These are phyloP conservation scores for Fusarium tanahbumbuense DNA, from an alignment of 2,329 filamentous ascomycete genomes.

Conservation along the genomic window DNA sequence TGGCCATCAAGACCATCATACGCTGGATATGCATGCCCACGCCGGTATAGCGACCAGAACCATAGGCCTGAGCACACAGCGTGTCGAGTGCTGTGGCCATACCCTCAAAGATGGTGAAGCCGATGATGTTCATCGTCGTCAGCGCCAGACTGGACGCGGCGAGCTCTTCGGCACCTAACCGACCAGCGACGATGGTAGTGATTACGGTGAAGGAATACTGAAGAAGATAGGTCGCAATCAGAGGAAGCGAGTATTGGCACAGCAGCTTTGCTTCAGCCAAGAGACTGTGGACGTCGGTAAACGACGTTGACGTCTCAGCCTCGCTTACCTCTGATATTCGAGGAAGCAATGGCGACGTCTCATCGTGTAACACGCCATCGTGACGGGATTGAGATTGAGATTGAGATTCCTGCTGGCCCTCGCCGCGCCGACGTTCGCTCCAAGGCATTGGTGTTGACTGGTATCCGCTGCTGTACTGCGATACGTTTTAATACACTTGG, in stretches of 20 bases:
- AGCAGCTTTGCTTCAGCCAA: conserved; percentile 36
- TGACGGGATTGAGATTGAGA: not conserved
- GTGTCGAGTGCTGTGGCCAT: conserved; percentile 48
- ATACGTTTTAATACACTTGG: not conserved
- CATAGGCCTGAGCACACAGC: conserved; percentile 44
- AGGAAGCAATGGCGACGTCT: conserved; percentile 34
- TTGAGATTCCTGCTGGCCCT: conserved; percentile 6
- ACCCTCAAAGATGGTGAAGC: conserved; percentile 56
- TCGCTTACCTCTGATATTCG: conserved; percentile 16
- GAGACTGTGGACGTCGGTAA: conserved; percentile 17
- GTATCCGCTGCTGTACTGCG: not conserved
- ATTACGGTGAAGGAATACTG: conserved; percentile 66
- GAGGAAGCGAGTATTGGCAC: conserved; percentile 54
- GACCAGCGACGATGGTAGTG: conserved; percentile 64
- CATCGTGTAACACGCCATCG: conserved; percentile 29
- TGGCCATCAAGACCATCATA: conserved; percentile 63
- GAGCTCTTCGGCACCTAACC: conserved; percentile 64
- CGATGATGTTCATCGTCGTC: conserved; percentile 68
- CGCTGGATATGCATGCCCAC: conserved; percentile 66
- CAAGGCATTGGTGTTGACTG: conserved; percentile 14
- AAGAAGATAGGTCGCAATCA: conserved; percentile 64
- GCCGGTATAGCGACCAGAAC: conserved; percentile 56
- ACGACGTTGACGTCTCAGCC: conserved; percentile 7
- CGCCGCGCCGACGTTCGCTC: conserved; percentile 15
- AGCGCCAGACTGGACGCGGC: conserved; percentile 64